phyloP scores from a whole-genome alignment of 2,329 filamentous ascomycete genomes.

The Ustilaginoidea virens region DNA sequence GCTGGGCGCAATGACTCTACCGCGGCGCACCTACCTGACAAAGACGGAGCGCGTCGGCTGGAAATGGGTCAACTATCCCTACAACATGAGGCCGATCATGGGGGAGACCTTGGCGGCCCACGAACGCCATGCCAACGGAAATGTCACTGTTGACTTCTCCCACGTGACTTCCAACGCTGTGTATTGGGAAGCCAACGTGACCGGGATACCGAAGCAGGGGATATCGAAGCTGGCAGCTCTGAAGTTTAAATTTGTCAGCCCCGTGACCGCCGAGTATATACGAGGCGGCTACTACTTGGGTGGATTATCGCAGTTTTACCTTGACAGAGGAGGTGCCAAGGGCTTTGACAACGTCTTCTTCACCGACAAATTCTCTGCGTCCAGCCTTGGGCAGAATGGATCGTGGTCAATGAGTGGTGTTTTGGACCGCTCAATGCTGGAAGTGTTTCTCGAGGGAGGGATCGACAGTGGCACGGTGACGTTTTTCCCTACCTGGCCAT shows the following conservation, averaged over 20 bases:
- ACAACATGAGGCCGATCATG: constrained; percentile 31
- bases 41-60: constrained; percentile 34
- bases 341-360: constrained; percentile 17
- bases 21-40: constrained; percentile 34
- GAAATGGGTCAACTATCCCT: constrained; percentile 33
- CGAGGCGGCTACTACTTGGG: constrained; percentile 13
- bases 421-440: constrained; percentile 19
- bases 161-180: constrained; percentile 32
- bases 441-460: constrained; percentile 19
- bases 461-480: constrained; percentile 16
- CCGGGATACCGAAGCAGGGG: constrained; percentile 13
- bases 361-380: constrained; percentile 15
- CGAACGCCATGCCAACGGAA: constrained; percentile 29
- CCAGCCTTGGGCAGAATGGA: constrained; percentile 6
- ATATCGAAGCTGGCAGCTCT: constrained; percentile 10
- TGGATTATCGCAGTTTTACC: constrained; percentile 12
- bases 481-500: constrained; percentile 14
- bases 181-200: constrained; percentile 38
- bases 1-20: constrained; percentile 17
- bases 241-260: constrained; percentile 14
- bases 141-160: constrained; percentile 33
- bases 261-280: constrained; percentile 12
- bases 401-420: constrained; percentile 17
- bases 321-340: constrained; percentile 12
- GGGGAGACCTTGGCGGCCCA: constrained; percentile 27